Conservation (phyloP, 768 basidiomycete genomes). For the Psilocybe azurescens region DNA sequence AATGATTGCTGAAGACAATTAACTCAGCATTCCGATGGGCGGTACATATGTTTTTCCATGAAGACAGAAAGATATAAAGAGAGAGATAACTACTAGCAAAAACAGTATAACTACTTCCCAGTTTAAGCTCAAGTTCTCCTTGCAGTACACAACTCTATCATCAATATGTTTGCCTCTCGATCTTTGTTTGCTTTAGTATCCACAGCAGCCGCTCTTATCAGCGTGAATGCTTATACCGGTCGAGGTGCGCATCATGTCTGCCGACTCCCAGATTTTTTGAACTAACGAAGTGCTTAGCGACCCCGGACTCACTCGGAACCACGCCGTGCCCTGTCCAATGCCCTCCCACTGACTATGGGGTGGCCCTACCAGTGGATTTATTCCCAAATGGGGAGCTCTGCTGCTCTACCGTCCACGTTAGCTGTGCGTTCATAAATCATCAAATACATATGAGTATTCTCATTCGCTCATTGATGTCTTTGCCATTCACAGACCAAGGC, state of each 20-base stretch:
- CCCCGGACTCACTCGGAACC: conserved; percentile 16
- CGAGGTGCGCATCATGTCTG: conserved; percentile 2
- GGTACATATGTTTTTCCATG: not conserved
- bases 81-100: too few relatives aligned
- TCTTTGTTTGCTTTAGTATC: conserved; percentile 3
- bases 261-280: not conserved
- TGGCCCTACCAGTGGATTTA: conserved; percentile 12
- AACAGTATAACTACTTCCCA: too few relatives aligned
- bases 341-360: conserved; percentile 13
- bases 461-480: not conserved
- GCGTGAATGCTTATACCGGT: conserved; percentile 15
- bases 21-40: not conserved
- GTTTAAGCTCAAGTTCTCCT: not conserved
- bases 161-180: conserved; percentile 9
- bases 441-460: not conserved
- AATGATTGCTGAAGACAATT: not conserved
- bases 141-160: not conserved
- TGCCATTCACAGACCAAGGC: conserved; percentile 9
- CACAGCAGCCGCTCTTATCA: not conserved
- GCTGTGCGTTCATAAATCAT: conserved; percentile 8
- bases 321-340: conserved; percentile 16
- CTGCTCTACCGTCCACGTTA: conserved; percentile 16
- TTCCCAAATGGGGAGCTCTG: conserved; percentile 18
- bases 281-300: conserved; percentile 1
- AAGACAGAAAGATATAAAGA: not conserved